Evolutionary conservation across 192 early-diverging fungal species (phyloP).

Genomic region (Lunasporangiospora selenospora): DNA sequence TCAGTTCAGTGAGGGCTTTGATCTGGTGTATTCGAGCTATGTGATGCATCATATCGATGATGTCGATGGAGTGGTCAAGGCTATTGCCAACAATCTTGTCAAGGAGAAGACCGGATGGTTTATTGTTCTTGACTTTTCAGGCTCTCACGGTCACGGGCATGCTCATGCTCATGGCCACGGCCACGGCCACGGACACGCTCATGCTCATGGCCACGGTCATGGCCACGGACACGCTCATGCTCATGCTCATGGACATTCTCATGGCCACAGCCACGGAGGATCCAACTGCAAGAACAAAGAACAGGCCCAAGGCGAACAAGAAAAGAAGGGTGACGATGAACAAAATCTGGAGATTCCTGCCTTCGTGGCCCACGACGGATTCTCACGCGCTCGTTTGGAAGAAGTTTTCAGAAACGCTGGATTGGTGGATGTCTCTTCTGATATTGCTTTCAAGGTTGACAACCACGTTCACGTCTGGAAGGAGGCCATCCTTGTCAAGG

Average conservation of each 20-base stretch:
- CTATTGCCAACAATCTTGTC: conserved; percentile 12
- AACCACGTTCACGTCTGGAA: conserved; percentile 14
- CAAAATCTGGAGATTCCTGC: not conserved
- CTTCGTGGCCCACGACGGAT: conserved; percentile 30
- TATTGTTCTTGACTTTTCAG: conserved; percentile 16
- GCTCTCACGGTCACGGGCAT: not conserved
- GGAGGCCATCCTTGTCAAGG: conserved; percentile 27
- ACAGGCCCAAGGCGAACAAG: not conserved
- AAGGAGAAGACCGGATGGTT: conserved; percentile 32
- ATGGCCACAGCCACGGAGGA: conserved; percentile 3
- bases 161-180: not conserved
- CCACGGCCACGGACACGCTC: conserved; percentile 13
- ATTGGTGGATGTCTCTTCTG: conserved; percentile 28
- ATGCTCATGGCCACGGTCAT: conserved; percentile 2
- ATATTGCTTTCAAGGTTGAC: not conserved
- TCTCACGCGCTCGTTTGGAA: conserved; percentile 3
- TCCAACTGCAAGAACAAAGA: not conserved
- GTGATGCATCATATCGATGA: conserved; percentile 46
- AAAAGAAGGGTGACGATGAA: not conserved
- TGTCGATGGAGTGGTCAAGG: conserved; percentile 5
- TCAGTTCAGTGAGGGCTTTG: conserved; percentile 18
- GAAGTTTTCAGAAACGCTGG: conserved; percentile 25
- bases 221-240: conserved; percentile 2
- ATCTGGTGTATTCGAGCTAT: conserved; percentile 20
- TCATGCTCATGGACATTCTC: conserved; percentile 6